These are phyloP conservation scores for Petunia hybrid DNA, from an alignment of 305 asterid species.

Conservation along the genomic window DNA sequence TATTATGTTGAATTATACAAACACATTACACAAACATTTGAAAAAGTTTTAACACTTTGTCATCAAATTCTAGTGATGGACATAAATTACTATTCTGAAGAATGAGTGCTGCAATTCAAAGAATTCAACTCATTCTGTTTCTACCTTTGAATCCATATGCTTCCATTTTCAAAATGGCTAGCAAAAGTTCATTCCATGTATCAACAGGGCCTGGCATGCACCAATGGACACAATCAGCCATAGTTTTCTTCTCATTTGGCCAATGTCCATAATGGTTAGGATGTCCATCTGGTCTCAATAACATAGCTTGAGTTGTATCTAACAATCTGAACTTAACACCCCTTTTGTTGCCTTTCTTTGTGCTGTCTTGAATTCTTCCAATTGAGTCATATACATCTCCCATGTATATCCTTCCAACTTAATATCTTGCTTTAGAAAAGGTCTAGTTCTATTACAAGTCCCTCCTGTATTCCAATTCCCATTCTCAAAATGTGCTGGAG, in stretches of 20 bases:
- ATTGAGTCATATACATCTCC: slow-evolving; percentile 37
- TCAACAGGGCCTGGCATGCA: slow-evolving; percentile 47
- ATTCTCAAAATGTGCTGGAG: slow-evolving; percentile 42
- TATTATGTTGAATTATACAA: background rate
- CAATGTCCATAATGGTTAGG: slow-evolving; percentile 42
- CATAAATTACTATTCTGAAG: background rate
- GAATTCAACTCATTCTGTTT: background rate
- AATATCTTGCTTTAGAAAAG: slow-evolving; percentile 27
- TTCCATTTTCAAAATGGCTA: slow-evolving; percentile 37
- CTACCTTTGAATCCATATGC: background rate
- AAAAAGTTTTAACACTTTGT: background rate
- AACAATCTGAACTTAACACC: slow-evolving; percentile 38
- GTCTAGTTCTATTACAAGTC: slow-evolving; percentile 35
- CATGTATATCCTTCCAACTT: slow-evolving; percentile 32
- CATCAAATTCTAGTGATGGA: background rate
- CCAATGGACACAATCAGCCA: slow-evolving; percentile 47
- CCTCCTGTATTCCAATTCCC: slow-evolving; percentile 45
- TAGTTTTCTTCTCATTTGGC: slow-evolving; percentile 33
- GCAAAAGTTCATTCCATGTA: slow-evolving; percentile 43
- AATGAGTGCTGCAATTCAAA: background rate
- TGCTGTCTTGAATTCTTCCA: slow-evolving; percentile 39
- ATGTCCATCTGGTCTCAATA: slow-evolving; percentile 43
- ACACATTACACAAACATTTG: background rate
- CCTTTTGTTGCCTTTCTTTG: slow-evolving; percentile 31
- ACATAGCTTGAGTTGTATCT: slow-evolving; percentile 40